Base-by-base conservation (phyloP, 805 yeast genomes). In the Lipomyces yamanashiensis region DNA sequence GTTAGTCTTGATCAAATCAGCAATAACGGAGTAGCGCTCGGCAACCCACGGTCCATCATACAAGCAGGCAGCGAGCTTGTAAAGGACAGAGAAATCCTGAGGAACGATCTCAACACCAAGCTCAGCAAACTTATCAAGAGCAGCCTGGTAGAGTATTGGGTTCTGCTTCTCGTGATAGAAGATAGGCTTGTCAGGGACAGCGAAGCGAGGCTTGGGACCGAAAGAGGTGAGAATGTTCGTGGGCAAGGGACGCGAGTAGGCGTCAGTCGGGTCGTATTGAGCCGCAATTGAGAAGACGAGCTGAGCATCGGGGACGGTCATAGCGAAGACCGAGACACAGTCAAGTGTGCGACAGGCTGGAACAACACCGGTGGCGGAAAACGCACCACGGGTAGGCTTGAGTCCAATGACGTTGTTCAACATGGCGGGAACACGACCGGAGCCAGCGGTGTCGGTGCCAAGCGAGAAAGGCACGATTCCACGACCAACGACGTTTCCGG, bases 41-140 rank as follows among this genome's bases (percentile, higher is more conserved):
- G 96, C 90, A 10, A 93, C 98, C 99, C 99, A 93, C n/a, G 98
- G 89, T 63, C 99, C 99, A 73, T 93, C 98, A 74, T 93, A 93
- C 43, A 93, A 81, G 73, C 95, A 89, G 70, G 85, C 85, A 17
- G 98, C 99, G 62, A 93, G 81, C 43, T 88, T 89, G 65, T 90
- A 79, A 47, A 93, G 79, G 3, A 92, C 89, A 17, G 87, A 76
- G 74, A 93, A 92, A 76, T 91, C 92, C 49, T 87, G 75, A 10
- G 85, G 78, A 23, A 84, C 81, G 36, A 90, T 77, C 58, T 82
- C 83, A 49, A 88, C 89, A 56, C 90, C 89, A 15, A 82, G 71
- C 48, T 79, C 75, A n/a, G 69, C 67, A 63, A 88, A 79, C 48
- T 77, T 76, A 28, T 81, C 82, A 21, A 92, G 81, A 1, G 96